Evolutionary conservation across 2,329 filamentous ascomycete genomes (phyloP).

Genomic region (Cercospora janseana): DNA sequence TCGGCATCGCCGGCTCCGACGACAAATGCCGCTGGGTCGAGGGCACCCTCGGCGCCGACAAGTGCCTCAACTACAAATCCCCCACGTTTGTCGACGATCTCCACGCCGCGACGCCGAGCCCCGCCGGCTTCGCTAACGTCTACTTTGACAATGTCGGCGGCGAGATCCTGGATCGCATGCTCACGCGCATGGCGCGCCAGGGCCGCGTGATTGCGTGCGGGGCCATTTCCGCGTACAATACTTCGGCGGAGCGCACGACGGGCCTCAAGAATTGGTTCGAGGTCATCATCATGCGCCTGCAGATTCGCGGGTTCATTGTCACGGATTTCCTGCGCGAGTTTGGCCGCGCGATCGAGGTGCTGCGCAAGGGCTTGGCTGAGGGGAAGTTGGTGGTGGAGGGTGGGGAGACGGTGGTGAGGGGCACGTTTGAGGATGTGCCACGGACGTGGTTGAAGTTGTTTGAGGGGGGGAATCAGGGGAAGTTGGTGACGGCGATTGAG

Average conservation of each 20-base stretch:
- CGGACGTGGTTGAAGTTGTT: constrained; percentile 52
- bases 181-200: constrained; percentile 60
- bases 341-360: constrained; percentile 21
- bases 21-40: constrained; percentile 55
- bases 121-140: constrained; percentile 54
- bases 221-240: constrained; percentile 67
- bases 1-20: constrained; percentile 54
- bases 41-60: constrained; percentile 52
- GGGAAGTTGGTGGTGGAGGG: constrained; percentile 49
- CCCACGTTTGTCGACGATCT: constrained; percentile 49
- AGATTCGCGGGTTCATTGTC: constrained; percentile 39
- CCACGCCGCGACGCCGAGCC: constrained; percentile 42
- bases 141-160: constrained; percentile 75
- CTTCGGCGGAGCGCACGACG: constrained; percentile 41
- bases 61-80: constrained; percentile 56
- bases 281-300: constrained; percentile 36
- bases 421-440: constrained; percentile 50
- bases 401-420: constrained; percentile 48
- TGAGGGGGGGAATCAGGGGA: constrained; percentile 48
- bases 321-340: constrained; percentile 33
- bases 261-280: constrained; percentile 42
- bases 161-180: constrained; percentile 65
- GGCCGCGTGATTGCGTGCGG: constrained; percentile 70
- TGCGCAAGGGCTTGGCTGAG: constrained; percentile 39
- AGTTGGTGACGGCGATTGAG: constrained; percentile 45